Conservation (phyloP, 176 grass and related monocot species). For the Triticum aestivum region DNA sequence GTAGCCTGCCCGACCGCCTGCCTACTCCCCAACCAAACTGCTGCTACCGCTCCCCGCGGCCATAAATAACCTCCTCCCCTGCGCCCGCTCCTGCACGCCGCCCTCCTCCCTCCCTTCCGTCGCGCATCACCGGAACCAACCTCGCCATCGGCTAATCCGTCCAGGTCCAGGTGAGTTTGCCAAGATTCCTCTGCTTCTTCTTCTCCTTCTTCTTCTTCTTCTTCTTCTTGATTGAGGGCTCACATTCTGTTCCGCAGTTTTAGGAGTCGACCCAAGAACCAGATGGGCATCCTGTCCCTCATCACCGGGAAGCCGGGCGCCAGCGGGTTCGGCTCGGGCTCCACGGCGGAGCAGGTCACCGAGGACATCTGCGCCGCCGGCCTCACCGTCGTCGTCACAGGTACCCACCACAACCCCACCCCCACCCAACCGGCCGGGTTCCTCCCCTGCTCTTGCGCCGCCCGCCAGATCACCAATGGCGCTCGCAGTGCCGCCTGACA, state of each 20-base stretch:
- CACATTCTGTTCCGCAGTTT: not conserved
- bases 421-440: not conserved
- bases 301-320: slow-evolving; percentile 71
- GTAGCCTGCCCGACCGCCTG: not conserved
- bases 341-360: slow-evolving; percentile 94
- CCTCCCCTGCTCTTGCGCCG: no score
- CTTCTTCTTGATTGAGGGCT: not conserved
- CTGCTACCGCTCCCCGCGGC: slow-evolving; percentile 22
- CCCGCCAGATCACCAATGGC: no score
- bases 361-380: slow-evolving; percentile 49
- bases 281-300: slow-evolving; percentile 64
- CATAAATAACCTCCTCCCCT: slow-evolving; percentile 49
- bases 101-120: not conserved
- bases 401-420: slow-evolving; percentile 20
- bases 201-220: not conserved
- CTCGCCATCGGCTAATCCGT: not conserved
- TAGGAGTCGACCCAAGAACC: not conserved
- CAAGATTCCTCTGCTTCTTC: not conserved
- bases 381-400: slow-evolving; percentile 84
- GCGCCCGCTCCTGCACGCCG: not conserved
- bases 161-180: not conserved
- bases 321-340: slow-evolving; percentile 77
- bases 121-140: not conserved
- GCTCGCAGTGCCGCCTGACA: no score
- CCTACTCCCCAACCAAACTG: slow-evolving; percentile 37